Evolutionary conservation across 305 asterid species (phyloP), one percentile per base, ranked within the genome.

Genomic region (Fraxinus floribunda): DNA sequence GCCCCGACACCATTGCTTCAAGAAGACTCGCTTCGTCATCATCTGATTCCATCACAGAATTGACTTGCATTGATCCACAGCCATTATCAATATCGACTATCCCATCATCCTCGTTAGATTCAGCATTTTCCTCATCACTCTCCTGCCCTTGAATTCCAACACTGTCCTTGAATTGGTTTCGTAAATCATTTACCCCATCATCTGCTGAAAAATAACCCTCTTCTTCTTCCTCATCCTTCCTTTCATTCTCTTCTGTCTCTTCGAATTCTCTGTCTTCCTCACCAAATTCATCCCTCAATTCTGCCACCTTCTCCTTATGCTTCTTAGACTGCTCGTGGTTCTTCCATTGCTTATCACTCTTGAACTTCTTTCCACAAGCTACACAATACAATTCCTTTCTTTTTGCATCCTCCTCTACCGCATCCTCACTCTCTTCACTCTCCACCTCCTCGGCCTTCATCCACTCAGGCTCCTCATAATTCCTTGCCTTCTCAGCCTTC

Each of bases 331-430:
- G 98, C 87, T 96, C 98, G 5, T 96, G 99, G 89, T 96, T 96
- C 88, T 90, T 92, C 99, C 98, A 96, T 86, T 96, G 99, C 85
- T 93, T 96, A 78, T 96, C 98, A 75, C 95, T 94, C 94, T 89
- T 96, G 85, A 96, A 96, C 89, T 91, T 96, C 92, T 94, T 93
- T 85, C 98, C 89, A 39, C 99, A 96, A 32, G 89, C 97, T 39
- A 96, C 94, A 84, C 99, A 96, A 81, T 94, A 96, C n/a, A 93
- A 88, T 86, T 96, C 98, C 0, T 86, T 85, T 84, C 76, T 90
- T 88, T 86, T 89, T 70, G 24, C 79, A 36, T 83, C 84, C 82
- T 93, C 97, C 82, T 87, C 93, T 80, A 75, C 70, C 30, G 49
- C 88, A 57, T 88, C 93, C 46, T 87, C 97, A 62, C 55, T 79